phyloP scores from a whole-genome alignment of 768 basidiomycete species.

The Boletus coccyginus region DNA sequence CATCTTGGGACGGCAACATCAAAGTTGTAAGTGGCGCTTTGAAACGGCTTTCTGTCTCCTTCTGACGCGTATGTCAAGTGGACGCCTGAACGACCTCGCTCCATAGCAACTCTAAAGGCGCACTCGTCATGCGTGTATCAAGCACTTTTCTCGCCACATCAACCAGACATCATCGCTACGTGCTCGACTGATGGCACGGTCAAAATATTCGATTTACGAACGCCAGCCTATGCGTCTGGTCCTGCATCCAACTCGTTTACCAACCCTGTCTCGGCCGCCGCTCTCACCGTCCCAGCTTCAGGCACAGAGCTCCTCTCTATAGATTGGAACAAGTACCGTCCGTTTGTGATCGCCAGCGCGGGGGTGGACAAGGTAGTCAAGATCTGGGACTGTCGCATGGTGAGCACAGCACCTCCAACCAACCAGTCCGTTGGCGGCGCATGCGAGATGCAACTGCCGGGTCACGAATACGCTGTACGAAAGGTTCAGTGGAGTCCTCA shows the following conservation, averaged over 20 bases:
- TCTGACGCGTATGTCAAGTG: constrained; percentile 50
- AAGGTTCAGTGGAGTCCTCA: constrained; percentile 91
- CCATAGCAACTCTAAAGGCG: constrained; percentile 77
- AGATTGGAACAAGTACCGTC: constrained; percentile 93
- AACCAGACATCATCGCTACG: constrained; percentile 75
- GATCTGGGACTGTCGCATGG: constrained; percentile 89
- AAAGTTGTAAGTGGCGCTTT: constrained; percentile 66
- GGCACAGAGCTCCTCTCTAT: constrained; percentile 74
- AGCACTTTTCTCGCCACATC: constrained; percentile 90
- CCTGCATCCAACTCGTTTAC: constrained; percentile 57
- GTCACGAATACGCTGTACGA: constrained; percentile 89
- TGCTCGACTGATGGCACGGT: constrained; percentile 87
- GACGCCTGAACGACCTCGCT: constrained; percentile 78
- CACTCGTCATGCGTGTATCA: constrained; percentile 87
- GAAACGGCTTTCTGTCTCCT: not conserved
- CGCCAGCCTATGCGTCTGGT: constrained; percentile 55
- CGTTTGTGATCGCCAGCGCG: constrained; percentile 70
- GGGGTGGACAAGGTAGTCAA: constrained; percentile 76
- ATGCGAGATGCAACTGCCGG: constrained; percentile 69
- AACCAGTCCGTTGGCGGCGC: constrained; percentile 60
- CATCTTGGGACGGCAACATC: constrained; percentile 89
- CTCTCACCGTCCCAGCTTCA: constrained; percentile 75
- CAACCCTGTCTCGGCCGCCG: constrained; percentile 64
- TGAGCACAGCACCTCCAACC: constrained; percentile 49
- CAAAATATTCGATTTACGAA: constrained; percentile 76